These are phyloP conservation scores for Mycena venus DNA, from an alignment of 768 basidiomycete species.

Conservation along the genomic window DNA sequence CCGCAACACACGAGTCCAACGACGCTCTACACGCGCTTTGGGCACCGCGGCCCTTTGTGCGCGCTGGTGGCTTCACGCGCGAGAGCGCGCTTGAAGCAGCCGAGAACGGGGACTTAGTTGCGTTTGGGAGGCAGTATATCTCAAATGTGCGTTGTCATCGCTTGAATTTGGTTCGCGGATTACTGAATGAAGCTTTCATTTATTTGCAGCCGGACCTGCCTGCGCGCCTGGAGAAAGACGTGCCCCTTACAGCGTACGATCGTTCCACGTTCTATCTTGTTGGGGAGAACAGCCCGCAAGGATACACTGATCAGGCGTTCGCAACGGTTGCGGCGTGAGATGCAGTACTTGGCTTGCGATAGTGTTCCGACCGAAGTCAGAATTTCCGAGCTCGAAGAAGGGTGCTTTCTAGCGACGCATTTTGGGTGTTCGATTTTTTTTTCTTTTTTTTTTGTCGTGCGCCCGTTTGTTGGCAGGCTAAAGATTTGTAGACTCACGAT, in stretches of 20 bases:
- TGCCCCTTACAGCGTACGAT: conserved; percentile 36
- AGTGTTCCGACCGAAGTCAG: not conserved
- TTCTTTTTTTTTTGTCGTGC: too few relatives aligned
- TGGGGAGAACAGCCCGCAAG: conserved; percentile 39
- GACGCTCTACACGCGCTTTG: conserved; percentile 39
- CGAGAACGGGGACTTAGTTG: conserved; percentile 29
- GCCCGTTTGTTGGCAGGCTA: not conserved
- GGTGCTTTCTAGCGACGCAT: not conserved
- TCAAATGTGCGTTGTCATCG: conserved; percentile 29
- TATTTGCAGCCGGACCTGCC: conserved; percentile 49
- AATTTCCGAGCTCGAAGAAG: not conserved
- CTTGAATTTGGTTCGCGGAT: not conserved
- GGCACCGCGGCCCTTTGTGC: conserved; percentile 40
- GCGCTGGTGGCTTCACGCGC: conserved; percentile 46
- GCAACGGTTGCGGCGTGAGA: conserved; percentile 22
- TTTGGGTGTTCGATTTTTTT: too few relatives aligned
- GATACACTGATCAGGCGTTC: conserved; percentile 48
- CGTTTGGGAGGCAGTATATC: conserved; percentile 28
- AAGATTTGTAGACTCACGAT: not conserved
- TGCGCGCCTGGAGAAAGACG: conserved; percentile 37
- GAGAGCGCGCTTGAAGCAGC: conserved; percentile 42
- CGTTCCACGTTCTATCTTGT: conserved; percentile 37
- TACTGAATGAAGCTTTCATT: not conserved
- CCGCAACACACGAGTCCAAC: conserved; percentile 25
- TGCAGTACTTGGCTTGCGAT: not conserved